Percentiles rank a stretch among this genome's conserved stretches.
phyloP scores from a whole-genome alignment of 2,329 filamentous ascomycete genomes.

The Aspergillus latus region DNA sequence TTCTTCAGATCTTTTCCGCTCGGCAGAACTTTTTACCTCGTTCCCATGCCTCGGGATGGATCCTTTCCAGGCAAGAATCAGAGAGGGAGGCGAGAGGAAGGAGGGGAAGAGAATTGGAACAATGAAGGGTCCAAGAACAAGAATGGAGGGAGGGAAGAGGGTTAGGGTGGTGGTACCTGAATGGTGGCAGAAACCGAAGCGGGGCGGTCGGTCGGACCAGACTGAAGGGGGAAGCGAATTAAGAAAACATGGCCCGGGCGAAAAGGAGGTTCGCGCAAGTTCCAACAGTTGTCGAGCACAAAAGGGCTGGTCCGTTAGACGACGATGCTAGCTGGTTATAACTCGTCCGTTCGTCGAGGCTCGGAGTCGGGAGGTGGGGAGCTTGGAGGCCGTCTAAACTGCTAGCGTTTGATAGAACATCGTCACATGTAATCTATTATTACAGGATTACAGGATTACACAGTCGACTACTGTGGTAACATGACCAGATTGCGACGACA shows the following conservation, averaged over 20 bases:
- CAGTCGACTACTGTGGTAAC: not conserved
- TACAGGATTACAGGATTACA: not conserved
- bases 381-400: slow-evolving; percentile 11
- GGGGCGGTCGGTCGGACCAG: slow-evolving; percentile 14
- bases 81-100: too few species aligned
- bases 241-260: slow-evolving; percentile 15
- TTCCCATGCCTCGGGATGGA: slow-evolving; percentile 1
- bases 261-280: slow-evolving; percentile 13
- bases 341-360: slow-evolving; percentile 18
- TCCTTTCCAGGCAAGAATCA: not conserved
- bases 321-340: slow-evolving; percentile 1
- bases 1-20: slow-evolving; percentile 1
- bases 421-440: not conserved
- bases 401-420: slow-evolving; percentile 6
- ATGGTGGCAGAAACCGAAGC: slow-evolving; percentile 16
- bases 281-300: not conserved
- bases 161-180: slow-evolving; percentile 11
- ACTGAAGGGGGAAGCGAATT: slow-evolving; percentile 13
- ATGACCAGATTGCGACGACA: not conserved
- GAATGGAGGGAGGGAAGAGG: slow-evolving; percentile 3
- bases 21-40: not conserved
- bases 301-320: not conserved
- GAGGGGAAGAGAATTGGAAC: not conserved
- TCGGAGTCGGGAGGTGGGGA: slow-evolving; percentile 27
- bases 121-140: slow-evolving; percentile 6